Percentiles rank a stretch among this genome's conserved stretches.
Conservation (phyloP, 2,329 filamentous ascomycete genomes). For the Calonectria crousiana region DNA sequence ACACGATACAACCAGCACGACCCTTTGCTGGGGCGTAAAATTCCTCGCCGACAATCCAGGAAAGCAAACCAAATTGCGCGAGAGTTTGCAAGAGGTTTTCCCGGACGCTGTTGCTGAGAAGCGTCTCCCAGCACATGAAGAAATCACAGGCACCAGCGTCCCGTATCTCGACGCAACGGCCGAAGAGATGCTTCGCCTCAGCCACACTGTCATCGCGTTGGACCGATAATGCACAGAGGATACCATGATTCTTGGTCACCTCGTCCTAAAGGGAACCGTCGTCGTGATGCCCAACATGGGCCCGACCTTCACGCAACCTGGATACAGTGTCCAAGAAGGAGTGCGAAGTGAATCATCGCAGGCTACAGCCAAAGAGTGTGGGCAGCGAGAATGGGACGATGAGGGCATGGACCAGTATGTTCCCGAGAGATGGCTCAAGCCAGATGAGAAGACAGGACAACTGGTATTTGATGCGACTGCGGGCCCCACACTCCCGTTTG, state of each 20-base stretch:
- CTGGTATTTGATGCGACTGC: not conserved
- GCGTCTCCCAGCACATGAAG: not conserved
- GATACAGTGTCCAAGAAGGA: not conserved
- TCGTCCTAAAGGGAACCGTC: not conserved
- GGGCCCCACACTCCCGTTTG: not conserved
- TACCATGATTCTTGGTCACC: not conserved
- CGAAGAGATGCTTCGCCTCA: not conserved
- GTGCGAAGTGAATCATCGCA: not conserved
- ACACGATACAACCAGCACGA: not conserved
- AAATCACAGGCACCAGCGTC: not conserved
- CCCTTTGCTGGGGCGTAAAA: not conserved
- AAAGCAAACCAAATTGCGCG: not conserved
- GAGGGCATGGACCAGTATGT: not conserved
- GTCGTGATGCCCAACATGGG: not conserved
- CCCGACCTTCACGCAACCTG: not conserved
- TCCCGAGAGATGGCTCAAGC: not conserved
- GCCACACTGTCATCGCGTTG: not conserved
- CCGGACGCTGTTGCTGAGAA: not conserved
- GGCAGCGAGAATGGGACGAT: not conserved
- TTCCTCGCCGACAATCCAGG: not conserved
- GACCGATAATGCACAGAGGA: not conserved
- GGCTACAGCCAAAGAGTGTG: not conserved
- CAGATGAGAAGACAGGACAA: not conserved
- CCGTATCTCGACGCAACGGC: not conserved
- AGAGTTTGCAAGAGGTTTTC: not conserved